Evolutionary conservation across 2,329 filamentous ascomycete species (phyloP), one percentile per base, ranked within the genome.

Genomic region (Epicoccum sorghinum): DNA sequence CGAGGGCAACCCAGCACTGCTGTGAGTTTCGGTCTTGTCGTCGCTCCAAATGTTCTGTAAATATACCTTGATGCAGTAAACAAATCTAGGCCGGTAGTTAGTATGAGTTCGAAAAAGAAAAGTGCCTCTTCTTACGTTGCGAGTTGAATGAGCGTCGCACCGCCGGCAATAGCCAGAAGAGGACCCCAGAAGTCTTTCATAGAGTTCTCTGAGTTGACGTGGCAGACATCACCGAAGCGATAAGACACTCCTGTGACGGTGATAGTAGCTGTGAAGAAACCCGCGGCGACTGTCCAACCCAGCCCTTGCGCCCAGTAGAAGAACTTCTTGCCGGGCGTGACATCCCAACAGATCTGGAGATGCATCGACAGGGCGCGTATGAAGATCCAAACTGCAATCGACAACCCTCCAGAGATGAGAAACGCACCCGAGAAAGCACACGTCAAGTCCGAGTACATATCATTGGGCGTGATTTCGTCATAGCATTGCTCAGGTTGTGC

Each of bases 281-380:
- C 77, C 23, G 87, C 82, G 2, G 93, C 91, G 40, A 98, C 82
- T 14, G 89, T 89, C 90, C 93, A 97, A 58, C 95, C 95, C 7
- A 87, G 78, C 13, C 83, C 82, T 68, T 96, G 87, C 3, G 93
- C 87, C 61, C 85, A 84, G 80, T 91, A 91, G 86, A 97, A 97
- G 76, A 97, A 98, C 66, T 84, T 89, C 39, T 87, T 85, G 35
- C 95, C 95, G 4, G 96, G 90, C 7, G 93, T 86, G 30, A 96
- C 83, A 74, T 98, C 92, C 95, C 95, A 99, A 80, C 93, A 97
- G 61, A 99, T 97, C 75, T 98, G 95, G 24, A 99, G 86, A 75
- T 99, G 95, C 66, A 99, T 88, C 4, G 92, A 96, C 30, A 98
- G 78, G 0, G 93, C 90, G 59, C 95, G 87, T 56, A 97, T 83